Conservation (phyloP, 306 rosid genomes). For the Fragaria vesca region DNA sequence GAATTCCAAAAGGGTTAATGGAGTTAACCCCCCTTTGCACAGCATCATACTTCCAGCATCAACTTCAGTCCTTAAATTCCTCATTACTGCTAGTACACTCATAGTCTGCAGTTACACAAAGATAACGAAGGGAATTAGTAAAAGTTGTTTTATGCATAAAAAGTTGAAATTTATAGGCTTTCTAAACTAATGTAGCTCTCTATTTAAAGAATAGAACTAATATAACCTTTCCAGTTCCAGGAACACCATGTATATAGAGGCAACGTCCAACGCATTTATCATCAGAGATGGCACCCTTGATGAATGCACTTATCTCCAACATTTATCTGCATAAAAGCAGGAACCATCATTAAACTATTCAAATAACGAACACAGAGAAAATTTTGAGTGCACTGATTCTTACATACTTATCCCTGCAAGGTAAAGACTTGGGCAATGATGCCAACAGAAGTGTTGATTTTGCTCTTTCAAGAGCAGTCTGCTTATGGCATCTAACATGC, state of each 20-base stretch:
- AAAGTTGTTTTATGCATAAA: slow-evolving; percentile 8
- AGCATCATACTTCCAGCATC: slow-evolving; percentile 51
- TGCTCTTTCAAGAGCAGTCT: slow-evolving; percentile 88
- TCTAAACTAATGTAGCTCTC: slow-evolving; percentile 9
- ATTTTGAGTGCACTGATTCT: slow-evolving; percentile 19
- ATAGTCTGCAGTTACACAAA: slow-evolving; percentile 61
- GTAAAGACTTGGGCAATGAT: slow-evolving; percentile 77
- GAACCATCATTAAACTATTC: slow-evolving; percentile 22
- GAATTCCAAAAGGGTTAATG: slow-evolving; percentile 52
- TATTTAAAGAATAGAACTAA: slow-evolving; percentile 13
- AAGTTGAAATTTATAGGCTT: slow-evolving; percentile 4
- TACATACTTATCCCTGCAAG: slow-evolving; percentile 88
- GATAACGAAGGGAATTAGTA: slow-evolving; percentile 15
- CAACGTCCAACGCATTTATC: slow-evolving; percentile 89
- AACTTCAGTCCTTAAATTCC: slow-evolving; percentile 74
- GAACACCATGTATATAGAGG: slow-evolving; percentile 95
- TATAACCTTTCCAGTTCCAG: slow-evolving; percentile 93
- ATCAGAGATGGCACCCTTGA: slow-evolving; percentile 81
- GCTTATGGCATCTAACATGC: slow-evolving; percentile 80
- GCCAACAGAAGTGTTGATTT: slow-evolving; percentile 82
- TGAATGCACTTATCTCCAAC: slow-evolving; percentile 77
- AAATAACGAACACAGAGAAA: slow-evolving; percentile 8
- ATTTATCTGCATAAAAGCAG: slow-evolving; percentile 58
- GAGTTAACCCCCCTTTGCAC: slow-evolving; percentile 48
- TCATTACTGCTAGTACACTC: slow-evolving; percentile 85